phyloP scores from a whole-genome alignment of 2,329 filamentous ascomycete species.

The Claviceps cyperi region DNA sequence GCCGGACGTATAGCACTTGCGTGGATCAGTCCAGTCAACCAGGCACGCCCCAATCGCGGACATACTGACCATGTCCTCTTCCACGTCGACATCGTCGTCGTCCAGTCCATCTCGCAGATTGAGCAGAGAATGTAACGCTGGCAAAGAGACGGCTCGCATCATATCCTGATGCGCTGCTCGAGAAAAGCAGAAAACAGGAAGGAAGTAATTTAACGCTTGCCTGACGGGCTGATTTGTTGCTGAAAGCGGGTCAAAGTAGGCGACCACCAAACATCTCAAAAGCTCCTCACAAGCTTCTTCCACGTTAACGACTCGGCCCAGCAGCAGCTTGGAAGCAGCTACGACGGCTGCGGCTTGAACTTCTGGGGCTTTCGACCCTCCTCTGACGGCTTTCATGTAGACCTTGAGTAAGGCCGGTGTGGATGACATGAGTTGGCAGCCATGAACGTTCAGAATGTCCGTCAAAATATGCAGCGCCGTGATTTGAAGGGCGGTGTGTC shows the following conservation, averaged over 20 bases:
- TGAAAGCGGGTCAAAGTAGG: conserved; percentile 82
- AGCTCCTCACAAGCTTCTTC: conserved; percentile 53
- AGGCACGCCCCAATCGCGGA: conserved; percentile 67
- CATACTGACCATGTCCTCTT: conserved; percentile 66
- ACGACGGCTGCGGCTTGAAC: conserved; percentile 72
- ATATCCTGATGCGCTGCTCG: conserved; percentile 67
- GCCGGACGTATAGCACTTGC: conserved; percentile 51
- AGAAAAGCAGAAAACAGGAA: conserved; percentile 88
- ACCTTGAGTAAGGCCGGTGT: conserved; percentile 65
- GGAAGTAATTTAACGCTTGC: conserved; percentile 82
- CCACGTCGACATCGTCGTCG: conserved; percentile 61
- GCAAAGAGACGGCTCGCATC: conserved; percentile 61
- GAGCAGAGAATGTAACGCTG: conserved; percentile 60
- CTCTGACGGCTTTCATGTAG: conserved; percentile 70
- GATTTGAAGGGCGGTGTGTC: conserved; percentile 76
- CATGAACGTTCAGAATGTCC: conserved; percentile 83
- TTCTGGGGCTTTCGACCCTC: conserved; percentile 50
- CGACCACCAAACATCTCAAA: conserved; percentile 69
- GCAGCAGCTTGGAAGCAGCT: conserved; percentile 72
- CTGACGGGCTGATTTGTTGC: conserved; percentile 66
- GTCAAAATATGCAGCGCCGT: conserved; percentile 84
- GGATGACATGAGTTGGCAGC: conserved; percentile 55
- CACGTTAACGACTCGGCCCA: conserved; percentile 65
- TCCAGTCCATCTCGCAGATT: conserved; percentile 58
- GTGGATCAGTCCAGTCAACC: conserved; percentile 88